A percentile compares a stretch with the other conserved stretches of the same genome.
phyloP scores from a whole-genome alignment of 768 basidiomycete species.

The Phanerochaete sordida region DNA sequence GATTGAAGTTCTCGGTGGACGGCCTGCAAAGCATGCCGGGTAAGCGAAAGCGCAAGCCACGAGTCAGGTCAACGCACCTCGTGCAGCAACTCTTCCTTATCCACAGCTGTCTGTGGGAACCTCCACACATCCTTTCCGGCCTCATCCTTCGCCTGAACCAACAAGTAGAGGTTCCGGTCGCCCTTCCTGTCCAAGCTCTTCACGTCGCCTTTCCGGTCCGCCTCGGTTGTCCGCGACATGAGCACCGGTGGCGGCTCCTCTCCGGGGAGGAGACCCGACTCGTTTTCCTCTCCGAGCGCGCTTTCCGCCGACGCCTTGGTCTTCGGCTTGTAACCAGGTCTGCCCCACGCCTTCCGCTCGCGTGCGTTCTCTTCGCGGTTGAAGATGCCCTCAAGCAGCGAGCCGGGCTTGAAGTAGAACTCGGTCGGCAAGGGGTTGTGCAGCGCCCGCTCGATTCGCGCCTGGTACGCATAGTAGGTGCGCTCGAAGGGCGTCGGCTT shows the following conservation, averaged over 20 bases:
- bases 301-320: slow-evolving; percentile 11
- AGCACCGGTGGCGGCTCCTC: slow-evolving; percentile 61
- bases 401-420: slow-evolving; percentile 93
- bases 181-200: slow-evolving; percentile 80
- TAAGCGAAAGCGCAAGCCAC: not conserved
- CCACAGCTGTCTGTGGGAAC: slow-evolving; percentile 69
- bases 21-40: slow-evolving; percentile 43
- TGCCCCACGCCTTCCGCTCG: slow-evolving; percentile 72
- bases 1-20: slow-evolving; percentile 67
- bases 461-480: slow-evolving; percentile 82
- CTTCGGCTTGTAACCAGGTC: not conserved
- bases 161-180: slow-evolving; percentile 85
- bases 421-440: slow-evolving; percentile 86
- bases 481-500: slow-evolving; percentile 71
- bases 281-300: slow-evolving; percentile 4
- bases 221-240: slow-evolving; percentile 55
- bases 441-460: slow-evolving; percentile 77
- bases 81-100: slow-evolving; percentile 70
- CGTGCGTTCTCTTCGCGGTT: slow-evolving; percentile 69
- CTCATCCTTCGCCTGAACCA: slow-evolving; percentile 53
- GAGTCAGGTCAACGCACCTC: slow-evolving; percentile 47
- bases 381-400: slow-evolving; percentile 79
- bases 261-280: slow-evolving; percentile 18
- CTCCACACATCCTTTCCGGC: slow-evolving; percentile 62
- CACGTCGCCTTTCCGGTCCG: slow-evolving; percentile 58